Evolutionary conservation across 1,284 basidiomycete species (phyloP), one percentile per base, ranked within the genome.

Genomic region (Afroboletus lepidellus): DNA sequence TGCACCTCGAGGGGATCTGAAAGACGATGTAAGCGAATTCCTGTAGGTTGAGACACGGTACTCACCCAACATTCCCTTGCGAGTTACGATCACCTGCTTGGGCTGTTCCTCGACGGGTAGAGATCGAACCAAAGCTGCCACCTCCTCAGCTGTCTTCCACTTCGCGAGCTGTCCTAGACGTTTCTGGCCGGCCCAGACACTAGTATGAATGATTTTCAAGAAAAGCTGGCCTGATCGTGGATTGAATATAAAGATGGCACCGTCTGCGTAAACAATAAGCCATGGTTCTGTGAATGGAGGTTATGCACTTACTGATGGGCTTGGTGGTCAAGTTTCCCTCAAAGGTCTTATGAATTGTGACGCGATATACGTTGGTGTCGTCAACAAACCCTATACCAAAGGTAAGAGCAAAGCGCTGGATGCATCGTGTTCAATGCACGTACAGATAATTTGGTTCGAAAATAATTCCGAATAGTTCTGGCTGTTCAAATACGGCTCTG

Each of bases 141-240:
- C 97, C 86, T 99, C 97, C 84, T 99, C 97, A 15, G 97, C 97
- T 15, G 95, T 98, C 79, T 98, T 98, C 97, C 97, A 99, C 75
- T 99, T 99, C 42, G 97, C 97, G 52, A 99, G 81, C 73, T 99
- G 97, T 60, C 97, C 97, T 41, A 99, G 84, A 87, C 97, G 97
- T 74, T 99, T 99, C 73, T 99, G 97, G 66, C 97, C 96, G 42
- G 96, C 96, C 97, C 97, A 99, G 13, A 99, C 96, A 60, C 94
- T 98, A 0, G 96, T 99, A 73, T 99, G 97, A 62, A 99, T 99
- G 71, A 99, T 90, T 78, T 99, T 99, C 69, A 99, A 74, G 85
- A 99, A 99, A 21, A 99, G 76, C 68, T 99, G 97, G 30, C 97
- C 97, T 15, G 97, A 98, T 54, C 97, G 87, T 59, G 97, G 97